Evolutionary conservation across 305 asterid genomes (phyloP).

Genomic region (Plantago coronopus): DNA sequence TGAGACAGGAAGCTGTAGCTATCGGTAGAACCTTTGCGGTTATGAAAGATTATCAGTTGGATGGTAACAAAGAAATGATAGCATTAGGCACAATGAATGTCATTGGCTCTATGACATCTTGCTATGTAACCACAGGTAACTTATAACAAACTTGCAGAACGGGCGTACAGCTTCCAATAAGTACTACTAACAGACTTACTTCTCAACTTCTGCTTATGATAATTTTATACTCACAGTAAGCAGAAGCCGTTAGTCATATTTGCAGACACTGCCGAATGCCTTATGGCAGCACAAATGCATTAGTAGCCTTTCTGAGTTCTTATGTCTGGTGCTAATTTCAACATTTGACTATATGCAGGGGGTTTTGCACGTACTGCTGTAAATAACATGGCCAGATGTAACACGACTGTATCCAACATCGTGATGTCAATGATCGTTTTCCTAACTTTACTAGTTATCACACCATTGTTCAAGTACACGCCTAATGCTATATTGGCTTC

Average conservation of each 20-base stretch:
- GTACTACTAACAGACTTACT: no score
- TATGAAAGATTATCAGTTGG: constrained; percentile 63
- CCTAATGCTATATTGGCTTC: constrained; percentile 76
- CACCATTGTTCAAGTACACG: constrained; percentile 74
- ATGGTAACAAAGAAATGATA: constrained; percentile 87
- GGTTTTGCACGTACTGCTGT: constrained; percentile 85
- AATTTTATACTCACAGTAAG: no score
- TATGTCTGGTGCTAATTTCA: not conserved
- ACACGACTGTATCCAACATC: constrained; percentile 64
- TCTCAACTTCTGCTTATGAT: no score
- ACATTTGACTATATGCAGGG: constrained; percentile 31
- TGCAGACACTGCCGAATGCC: no score
- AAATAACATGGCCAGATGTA: constrained; percentile 71
- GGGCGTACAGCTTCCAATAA: no score
- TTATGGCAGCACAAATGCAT: no score
- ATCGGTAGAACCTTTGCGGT: constrained; percentile 80
- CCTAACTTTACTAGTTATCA: constrained; percentile 47
- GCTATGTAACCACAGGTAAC: constrained; percentile 72
- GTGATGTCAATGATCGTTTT: constrained; percentile 62
- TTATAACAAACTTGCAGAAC: not conserved
- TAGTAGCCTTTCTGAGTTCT: no score
- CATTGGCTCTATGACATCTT: constrained; percentile 79
- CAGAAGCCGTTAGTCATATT: no score
- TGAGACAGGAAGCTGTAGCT: constrained; percentile 71
- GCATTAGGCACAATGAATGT: constrained; percentile 79